phyloP scores from a whole-genome alignment of 148 eudicot species.

The Silene conica region DNA sequence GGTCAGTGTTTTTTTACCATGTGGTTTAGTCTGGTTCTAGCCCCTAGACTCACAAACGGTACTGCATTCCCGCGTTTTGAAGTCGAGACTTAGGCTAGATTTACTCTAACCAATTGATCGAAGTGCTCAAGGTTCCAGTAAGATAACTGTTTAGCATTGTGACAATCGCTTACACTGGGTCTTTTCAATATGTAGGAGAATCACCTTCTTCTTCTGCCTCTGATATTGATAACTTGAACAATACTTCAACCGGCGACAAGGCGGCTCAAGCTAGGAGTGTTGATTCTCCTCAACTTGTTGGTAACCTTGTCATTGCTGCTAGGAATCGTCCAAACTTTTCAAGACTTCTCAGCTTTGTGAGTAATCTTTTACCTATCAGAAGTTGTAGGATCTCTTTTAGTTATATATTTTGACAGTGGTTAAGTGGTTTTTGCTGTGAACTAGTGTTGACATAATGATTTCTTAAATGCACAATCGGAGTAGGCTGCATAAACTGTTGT shows the following conservation, averaged over 20 bases:
- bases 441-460: constrained; percentile 12
- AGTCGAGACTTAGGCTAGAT: too few species aligned
- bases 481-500: not conserved
- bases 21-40: too few species aligned
- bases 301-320: constrained; percentile 63
- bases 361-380: constrained; percentile 29
- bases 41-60: too few species aligned
- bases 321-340: constrained; percentile 57
- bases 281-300: constrained; percentile 66
- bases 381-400: not conserved
- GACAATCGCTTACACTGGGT: constrained; percentile 6
- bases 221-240: constrained; percentile 87
- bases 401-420: not conserved
- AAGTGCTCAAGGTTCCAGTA: not conserved
- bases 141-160: constrained; percentile 5
- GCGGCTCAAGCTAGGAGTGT: constrained; percentile 52
- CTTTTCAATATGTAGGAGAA: constrained; percentile 52
- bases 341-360: constrained; percentile 72
- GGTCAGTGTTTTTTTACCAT: not conserved
- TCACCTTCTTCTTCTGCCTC: constrained; percentile 99
- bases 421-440: not conserved
- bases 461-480: not conserved
- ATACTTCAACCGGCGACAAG: constrained; percentile 65
- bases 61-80: too few species aligned
- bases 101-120: not conserved